Percentiles rank a stretch among this genome's conserved stretches.
Conservation (phyloP, 345 rosid species). For the Populus pruinosa region DNA sequence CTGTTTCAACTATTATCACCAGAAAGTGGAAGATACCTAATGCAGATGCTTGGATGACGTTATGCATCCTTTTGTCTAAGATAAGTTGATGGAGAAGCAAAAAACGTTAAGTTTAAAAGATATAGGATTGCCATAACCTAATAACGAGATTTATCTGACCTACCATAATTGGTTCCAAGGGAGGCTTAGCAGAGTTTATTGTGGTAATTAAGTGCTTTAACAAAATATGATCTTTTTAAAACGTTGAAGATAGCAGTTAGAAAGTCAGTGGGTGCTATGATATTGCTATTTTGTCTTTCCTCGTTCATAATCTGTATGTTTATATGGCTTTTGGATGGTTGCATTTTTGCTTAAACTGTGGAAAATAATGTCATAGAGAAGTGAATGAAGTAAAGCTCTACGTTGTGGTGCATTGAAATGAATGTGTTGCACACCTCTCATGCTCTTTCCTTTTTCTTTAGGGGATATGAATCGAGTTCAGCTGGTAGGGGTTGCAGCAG, state of each 20-base stretch:
- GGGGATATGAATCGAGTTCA: constrained; percentile 86
- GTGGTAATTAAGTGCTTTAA: not conserved
- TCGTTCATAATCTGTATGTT: not conserved
- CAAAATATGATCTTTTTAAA: not conserved
- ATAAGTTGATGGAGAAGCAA: not conserved
- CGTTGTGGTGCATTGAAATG: not conserved
- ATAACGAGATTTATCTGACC: not conserved
- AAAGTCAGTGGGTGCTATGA: not conserved
- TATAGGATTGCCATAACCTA: not conserved
- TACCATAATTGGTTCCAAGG: not conserved
- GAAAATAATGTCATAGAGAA: not conserved
- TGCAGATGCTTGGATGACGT: not conserved
- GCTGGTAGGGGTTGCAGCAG: constrained; percentile 71
- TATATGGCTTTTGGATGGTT: not conserved
- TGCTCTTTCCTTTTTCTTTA: constrained; percentile 29
- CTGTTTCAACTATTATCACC: not conserved
- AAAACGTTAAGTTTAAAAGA: no score
- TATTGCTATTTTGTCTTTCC: not conserved
- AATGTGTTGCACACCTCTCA: not conserved
- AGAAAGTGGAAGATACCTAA: not conserved
- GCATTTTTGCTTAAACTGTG: not conserved
- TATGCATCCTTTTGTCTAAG: not conserved
- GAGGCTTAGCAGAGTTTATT: not conserved
- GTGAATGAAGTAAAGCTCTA: not conserved
- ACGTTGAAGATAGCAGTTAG: not conserved